Evolutionary conservation across 2,329 filamentous ascomycete species (phyloP).

Genomic region (Aureobasidium mangrovei): DNA sequence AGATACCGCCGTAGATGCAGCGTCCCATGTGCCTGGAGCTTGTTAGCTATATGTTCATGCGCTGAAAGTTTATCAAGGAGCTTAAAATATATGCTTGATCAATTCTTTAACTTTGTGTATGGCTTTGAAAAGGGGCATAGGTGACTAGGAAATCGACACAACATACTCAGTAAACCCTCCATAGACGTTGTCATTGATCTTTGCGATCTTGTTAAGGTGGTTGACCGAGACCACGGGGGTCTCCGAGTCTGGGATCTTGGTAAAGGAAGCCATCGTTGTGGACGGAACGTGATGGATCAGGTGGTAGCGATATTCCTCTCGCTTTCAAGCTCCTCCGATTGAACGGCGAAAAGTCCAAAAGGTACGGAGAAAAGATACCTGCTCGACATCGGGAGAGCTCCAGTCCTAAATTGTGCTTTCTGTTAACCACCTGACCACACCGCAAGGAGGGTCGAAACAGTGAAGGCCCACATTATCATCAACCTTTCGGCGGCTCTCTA

Average conservation of each 20-base stretch:
- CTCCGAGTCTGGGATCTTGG: slow-evolving; percentile 53
- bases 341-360: not conserved
- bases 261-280: slow-evolving; percentile 60
- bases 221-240: slow-evolving; percentile 58
- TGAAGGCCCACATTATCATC: slow-evolving; percentile 1
- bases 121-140: not conserved
- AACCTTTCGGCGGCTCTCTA: not conserved
- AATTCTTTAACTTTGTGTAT: not conserved
- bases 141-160: not conserved
- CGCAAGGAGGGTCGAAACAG: not conserved
- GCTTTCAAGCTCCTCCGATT: not conserved
- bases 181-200: slow-evolving; percentile 74
- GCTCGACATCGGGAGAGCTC: not conserved
- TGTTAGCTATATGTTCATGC: not conserved
- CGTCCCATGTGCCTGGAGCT: slow-evolving; percentile 68
- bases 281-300: not conserved
- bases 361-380: slow-evolving; percentile 7
- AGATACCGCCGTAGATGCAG: slow-evolving; percentile 81
- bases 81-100: not conserved
- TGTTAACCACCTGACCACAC: not conserved
- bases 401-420: slow-evolving; percentile 4
- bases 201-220: slow-evolving; percentile 55
- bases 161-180: slow-evolving; percentile 74
- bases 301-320: not conserved
- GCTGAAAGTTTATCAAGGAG: not conserved